A percentile compares a stretch with the other conserved stretches of the same genome.
phyloP scores from a whole-genome alignment of 2,329 filamentous ascomycete species.

The Microdochium bolleyi region DNA sequence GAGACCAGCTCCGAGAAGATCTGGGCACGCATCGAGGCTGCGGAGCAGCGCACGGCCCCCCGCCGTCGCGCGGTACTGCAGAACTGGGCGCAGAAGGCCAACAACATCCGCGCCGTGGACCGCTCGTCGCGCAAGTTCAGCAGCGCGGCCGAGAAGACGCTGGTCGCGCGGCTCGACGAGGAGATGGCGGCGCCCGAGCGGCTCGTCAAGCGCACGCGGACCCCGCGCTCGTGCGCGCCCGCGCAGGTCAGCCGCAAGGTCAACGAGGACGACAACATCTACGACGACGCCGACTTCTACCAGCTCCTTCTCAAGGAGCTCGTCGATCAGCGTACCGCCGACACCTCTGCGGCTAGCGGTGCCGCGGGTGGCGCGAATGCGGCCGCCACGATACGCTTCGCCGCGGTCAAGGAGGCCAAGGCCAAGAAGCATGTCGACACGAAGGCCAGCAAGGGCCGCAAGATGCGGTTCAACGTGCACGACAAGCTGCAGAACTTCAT shows the following conservation, averaged over 20 bases:
- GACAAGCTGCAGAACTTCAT: slow-evolving; percentile 98
- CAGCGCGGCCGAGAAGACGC: slow-evolving; percentile 43
- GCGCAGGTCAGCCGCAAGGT: slow-evolving; percentile 53
- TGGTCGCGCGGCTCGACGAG: slow-evolving; percentile 60
- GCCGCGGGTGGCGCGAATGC: slow-evolving; percentile 23
- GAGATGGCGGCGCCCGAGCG: slow-evolving; percentile 61
- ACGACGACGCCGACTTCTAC: slow-evolving; percentile 94
- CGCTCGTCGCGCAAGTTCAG: slow-evolving; percentile 45
- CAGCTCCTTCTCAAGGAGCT: slow-evolving; percentile 87
- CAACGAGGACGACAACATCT: slow-evolving; percentile 56
- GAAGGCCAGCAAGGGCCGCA: slow-evolving; percentile 89
- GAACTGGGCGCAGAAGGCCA: slow-evolving; percentile 83
- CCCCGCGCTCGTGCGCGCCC: slow-evolving; percentile 70
- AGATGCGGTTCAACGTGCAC: slow-evolving; percentile 89
- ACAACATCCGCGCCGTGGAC: slow-evolving; percentile 47
- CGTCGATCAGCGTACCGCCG: slow-evolving; percentile 76
- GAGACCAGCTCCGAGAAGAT: slow-evolving; percentile 56
- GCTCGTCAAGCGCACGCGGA: slow-evolving; percentile 59
- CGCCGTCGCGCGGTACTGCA: slow-evolving; percentile 68
- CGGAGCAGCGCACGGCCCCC: slow-evolving; percentile 51
- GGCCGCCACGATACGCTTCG: slow-evolving; percentile 52
- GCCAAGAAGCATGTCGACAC: slow-evolving; percentile 80
- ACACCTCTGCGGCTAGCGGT: slow-evolving; percentile 42
- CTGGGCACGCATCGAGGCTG: slow-evolving; percentile 61
- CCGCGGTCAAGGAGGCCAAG: slow-evolving; percentile 68